Percentiles rank a stretch among this genome's conserved stretches.
These are phyloP conservation scores for Leccinum variicolor DNA, from an alignment of 768 basidiomycete genomes.

Conservation along the genomic window DNA sequence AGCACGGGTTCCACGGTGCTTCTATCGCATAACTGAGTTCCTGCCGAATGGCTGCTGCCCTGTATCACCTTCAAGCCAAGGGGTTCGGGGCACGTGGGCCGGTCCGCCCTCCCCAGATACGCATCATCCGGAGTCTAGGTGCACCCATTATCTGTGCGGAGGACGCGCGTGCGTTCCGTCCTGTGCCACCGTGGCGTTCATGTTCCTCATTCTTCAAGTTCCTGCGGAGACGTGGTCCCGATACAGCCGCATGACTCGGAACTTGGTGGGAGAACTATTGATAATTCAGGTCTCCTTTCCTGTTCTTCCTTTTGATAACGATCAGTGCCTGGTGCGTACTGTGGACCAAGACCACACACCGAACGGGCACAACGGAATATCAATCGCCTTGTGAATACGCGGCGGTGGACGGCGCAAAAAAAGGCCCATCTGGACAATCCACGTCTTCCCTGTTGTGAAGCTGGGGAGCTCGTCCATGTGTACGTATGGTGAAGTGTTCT, in stretches of 20 bases:
- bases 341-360: not conserved
- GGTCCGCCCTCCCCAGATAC: not conserved
- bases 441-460: not conserved
- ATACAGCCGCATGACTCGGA: not conserved
- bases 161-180: not conserved
- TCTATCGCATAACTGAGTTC: not conserved
- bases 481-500: not conserved
- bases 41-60: not conserved
- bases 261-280: not conserved
- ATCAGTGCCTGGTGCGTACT: conserved; percentile 5
- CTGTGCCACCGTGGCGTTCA: not conserved
- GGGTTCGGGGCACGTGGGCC: not conserved
- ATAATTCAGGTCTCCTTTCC: not conserved
- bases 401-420: not conserved
- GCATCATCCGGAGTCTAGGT: not conserved
- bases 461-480: not conserved
- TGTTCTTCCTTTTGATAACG: not conserved
- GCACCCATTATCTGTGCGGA: not conserved
- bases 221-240: not conserved
- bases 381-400: not conserved
- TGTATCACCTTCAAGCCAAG: not conserved
- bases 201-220: not conserved
- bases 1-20: not conserved
- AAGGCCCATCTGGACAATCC: not conserved
- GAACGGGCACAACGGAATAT: not conserved